Conservation (phyloP, 2,329 filamentous ascomycete genomes). For the Fusarium tricinctum region DNA sequence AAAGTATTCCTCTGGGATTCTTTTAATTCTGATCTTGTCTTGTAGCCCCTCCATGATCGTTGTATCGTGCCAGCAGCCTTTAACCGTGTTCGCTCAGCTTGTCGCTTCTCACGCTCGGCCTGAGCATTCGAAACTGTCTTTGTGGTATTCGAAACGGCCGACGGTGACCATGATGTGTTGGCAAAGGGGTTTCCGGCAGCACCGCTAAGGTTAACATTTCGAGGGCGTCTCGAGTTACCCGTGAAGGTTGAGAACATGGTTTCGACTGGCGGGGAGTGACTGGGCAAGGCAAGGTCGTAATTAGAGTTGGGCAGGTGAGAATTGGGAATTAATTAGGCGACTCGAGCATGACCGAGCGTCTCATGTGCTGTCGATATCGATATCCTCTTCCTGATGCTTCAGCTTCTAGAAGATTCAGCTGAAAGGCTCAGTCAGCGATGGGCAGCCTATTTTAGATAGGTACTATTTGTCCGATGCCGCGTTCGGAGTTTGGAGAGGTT, state of each 20-base stretch:
- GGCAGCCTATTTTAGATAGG: constrained; percentile 30
- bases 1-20: constrained; percentile 71
- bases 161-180: constrained; percentile 69
- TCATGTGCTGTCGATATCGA: constrained; percentile 11
- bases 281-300: constrained; percentile 16
- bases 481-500: constrained; percentile 39
- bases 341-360: constrained; percentile 31
- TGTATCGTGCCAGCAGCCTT: constrained; percentile 83
- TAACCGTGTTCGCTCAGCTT: constrained; percentile 82
- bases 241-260: constrained; percentile 93
- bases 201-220: constrained; percentile 95
- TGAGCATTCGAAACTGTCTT: constrained; percentile 88
- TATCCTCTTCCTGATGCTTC: constrained; percentile 13
- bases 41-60: constrained; percentile 84
- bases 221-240: constrained; percentile 84
- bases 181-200: constrained; percentile 85
- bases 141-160: constrained; percentile 74
- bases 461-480: constrained; percentile 42
- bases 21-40: constrained; percentile 70
- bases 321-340: constrained; percentile 20
- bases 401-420: constrained; percentile 50
- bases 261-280: constrained; percentile 21
- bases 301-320: constrained; percentile 9
- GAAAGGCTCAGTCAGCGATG: constrained; percentile 47
- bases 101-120: constrained; percentile 83